Evolutionary conservation across 2,329 filamentous ascomycete species (phyloP), one percentile per base, ranked within the genome.

Genomic region (Teratosphaeria nubilosa): DNA sequence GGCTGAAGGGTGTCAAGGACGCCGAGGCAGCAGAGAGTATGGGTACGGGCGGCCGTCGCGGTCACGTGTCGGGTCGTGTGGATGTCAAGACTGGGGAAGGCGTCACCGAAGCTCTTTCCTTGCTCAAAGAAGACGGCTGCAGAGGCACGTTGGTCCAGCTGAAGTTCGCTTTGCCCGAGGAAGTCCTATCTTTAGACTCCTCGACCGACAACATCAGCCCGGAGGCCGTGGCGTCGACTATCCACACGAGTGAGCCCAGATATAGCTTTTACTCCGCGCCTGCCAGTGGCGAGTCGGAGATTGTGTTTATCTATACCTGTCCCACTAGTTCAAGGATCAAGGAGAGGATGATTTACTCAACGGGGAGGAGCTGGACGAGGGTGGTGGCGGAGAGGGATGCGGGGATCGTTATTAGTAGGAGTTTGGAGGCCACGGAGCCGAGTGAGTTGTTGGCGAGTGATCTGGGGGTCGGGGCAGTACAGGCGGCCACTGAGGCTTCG

Each of bases 231-330:
- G 75, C 81, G 0, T 69, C 73, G 3, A 74, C 75, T 24, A 89
- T 95, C 61, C 86, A 86, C 5, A 63, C 79, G 10, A 80, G 78
- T 22, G 86, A 90, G 71, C 89, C 89, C 4, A 81, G 89, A 51
- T 92, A 90, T 72, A 86, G 85, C 6, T 90, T 94, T 70, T 94
- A 86, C 77, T 81, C 85, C 30, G 88, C 85, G 71, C 76, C 73
- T 13, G 80, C 80, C 50, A 74, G 69, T 2, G 65, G 83, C 32
- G 62, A 69, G 52, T 74, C 80, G 59, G 75, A 78, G 24, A 76
- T 92, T 53, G 78, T 92, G 5, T 94, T 94, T 76, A 84, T 94
- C 70, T 92, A 91, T 75, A 92, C 88, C 5, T 91, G 88, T 71
- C 90, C 90, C 0, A 76, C 82, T 0, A 81, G 77, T 30, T 83